Base-by-base conservation (phyloP, 139 green algal species). In the Chlorella sorokiniana region DNA sequence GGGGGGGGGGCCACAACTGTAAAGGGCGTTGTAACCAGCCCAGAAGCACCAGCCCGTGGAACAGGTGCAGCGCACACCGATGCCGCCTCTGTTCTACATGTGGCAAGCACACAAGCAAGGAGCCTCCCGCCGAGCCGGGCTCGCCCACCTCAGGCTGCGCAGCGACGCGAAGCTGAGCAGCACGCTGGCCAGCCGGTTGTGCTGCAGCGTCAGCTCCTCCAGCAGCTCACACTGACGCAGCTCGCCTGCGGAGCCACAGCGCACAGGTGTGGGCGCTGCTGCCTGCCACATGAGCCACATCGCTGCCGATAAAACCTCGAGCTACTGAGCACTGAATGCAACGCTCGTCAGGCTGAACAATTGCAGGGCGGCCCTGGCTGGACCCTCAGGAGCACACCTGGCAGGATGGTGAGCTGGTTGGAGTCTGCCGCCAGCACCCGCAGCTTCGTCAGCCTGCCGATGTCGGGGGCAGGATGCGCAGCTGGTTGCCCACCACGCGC, bases 171-270 rank as follows among this genome's bases (percentile, higher is more conserved):
- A 88, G 62, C 94, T 91, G 51, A 98, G 81, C 64, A 96, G 85
- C 8, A 93, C 88, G 42, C 84, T 90, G 31, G 90, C 88, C 38
- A 98, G 86, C 9, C 87, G 82, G 90, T 99, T 99, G 83, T 87
- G 73, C 89, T 98, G 92, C 76, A 98, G 84, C 65, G 94, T 93
- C 25, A 99, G 76, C 79, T 95, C 87, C n/a, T 89, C 83, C 74
- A 98, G 87, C 4, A 67, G 37, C 31, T 48, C 72, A 85, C 92
- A 97, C 67, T 48, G 77, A 18, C 88, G 85, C 83, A 97, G 87
- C 84, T 97, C 93, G 52, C 88, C 90, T 94, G 91, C 83, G 35
- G 8, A 29, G 20, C 9, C 11, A 59, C 48, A 59, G 16, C 14
- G 48, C 48, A 59, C 48, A n/a, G n/a, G n/a, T n/a, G n/a, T n/a